Evolutionary conservation across 441 rosid species (phyloP), one percentile per base, ranked within the genome.

Genomic region (Erodium trifolium): DNA sequence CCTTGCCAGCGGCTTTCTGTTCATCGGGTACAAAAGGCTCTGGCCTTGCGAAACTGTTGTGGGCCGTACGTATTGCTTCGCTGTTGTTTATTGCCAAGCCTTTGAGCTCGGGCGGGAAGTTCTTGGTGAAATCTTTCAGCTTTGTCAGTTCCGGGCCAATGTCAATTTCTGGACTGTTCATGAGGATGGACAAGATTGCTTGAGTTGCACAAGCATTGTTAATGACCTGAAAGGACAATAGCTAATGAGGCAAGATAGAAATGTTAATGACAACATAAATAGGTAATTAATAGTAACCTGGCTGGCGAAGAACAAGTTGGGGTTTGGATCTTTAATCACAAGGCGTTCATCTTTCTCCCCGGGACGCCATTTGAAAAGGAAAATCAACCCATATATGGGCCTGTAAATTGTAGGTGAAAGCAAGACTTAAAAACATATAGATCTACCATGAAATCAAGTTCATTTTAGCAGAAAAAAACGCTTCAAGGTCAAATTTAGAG

Each of bases 201-300:
- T 93, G 99, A 27, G 97, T 93, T 64, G 99, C 99, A 83, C 99
- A 93, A 47, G 99, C 99, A 82, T 93, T 93, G 75, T 91, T 93
- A 66, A 88, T 88, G 63, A 88, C 93, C 93, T 88, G 66, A 35
- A 53, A 41, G 60, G 71, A 34, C 35, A 67, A 5, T 23, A 7
- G 65, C 67, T 4, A 49, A 62, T 23, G 66, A 72, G 47, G 60
- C 35, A 7, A 65, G 57, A 43, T 12, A 18, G 3, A 18, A 18
- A 14, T 57, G 63, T 57, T 7, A 37, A 37, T 37, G 67, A 18
- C 49, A 62, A 64, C 1, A n/a, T 65, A 37, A 23, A 53, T 45
- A 35, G 39, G 55, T 10, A 11, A 55, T 37, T 37, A 55, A 55
- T 6, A 75, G 78, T 9, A 45, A 91, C 98, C 97, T 93, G 98